phyloP scores from a whole-genome alignment of 192 early-diverging fungal genomes.

The Coemansia sp. region DNA sequence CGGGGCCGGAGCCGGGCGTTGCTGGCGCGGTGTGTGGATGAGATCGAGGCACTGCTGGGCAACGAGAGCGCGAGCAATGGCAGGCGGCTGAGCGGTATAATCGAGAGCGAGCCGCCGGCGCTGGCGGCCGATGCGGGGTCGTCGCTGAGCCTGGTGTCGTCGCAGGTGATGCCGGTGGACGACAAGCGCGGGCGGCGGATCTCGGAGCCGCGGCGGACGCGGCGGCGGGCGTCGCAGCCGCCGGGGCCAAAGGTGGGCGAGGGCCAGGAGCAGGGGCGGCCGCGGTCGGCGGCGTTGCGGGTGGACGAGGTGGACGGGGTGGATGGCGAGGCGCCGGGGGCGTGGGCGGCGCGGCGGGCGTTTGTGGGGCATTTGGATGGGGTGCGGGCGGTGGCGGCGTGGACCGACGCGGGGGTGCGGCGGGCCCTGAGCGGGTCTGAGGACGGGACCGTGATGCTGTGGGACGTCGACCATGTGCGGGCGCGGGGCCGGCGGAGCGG shows the following conservation, averaged over 20 bases:
- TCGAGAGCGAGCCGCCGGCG: conserved; percentile 11
- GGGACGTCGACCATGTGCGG: conserved; percentile 25
- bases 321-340: neutral
- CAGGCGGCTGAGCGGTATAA: conserved; percentile 7
- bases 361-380: conserved; percentile 37
- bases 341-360: conserved; percentile 1
- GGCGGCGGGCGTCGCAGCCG: neutral
- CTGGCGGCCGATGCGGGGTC: neutral
- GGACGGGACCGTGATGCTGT: conserved; percentile 39
- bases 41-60: conserved; percentile 27
- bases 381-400: conserved; percentile 15
- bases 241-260: neutral
- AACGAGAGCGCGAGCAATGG: neutral
- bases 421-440: conserved; percentile 23
- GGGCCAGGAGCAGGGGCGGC: neutral
- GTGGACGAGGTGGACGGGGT: conserved; percentile 33
- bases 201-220: conserved; percentile 14
- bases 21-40: conserved; percentile 20
- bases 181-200: neutral
- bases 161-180: neutral
- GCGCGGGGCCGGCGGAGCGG: conserved; percentile 1
- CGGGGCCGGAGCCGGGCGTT: conserved; percentile 19
- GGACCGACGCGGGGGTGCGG: conserved; percentile 4
- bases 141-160: conserved; percentile 1
- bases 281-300: neutral